Base-by-base conservation (phyloP, 2,329 filamentous ascomycete genomes). In the Nemania bipapillata region DNA sequence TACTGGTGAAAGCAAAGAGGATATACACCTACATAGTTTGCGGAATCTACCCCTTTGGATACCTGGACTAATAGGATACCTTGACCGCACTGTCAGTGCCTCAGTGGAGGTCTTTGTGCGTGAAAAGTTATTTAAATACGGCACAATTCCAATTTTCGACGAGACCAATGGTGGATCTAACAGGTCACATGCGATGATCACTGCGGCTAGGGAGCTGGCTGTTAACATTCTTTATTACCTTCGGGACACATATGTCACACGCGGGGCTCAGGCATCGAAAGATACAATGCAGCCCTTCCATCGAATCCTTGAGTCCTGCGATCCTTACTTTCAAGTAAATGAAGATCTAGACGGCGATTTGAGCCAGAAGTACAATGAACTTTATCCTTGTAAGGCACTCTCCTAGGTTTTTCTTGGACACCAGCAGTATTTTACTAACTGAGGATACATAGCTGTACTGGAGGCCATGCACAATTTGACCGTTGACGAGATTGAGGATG, bases 401-500 rank as follows among this genome's bases (percentile, higher is more conserved):
- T 37, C 37, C 26, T 8, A 8, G 30, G 4, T 53, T 40, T 32
- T 4, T 3, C 65, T 42, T 7, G 55, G 6, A n/a, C 17, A 26
- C 12, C 28, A 3, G 26, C 40, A 59, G 42, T 61, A 3, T 4
- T 50, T 56, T 49, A 50, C 65, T 68, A 40, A 73, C 77, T 63
- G 15, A 15, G 61, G 24, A 24, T 30, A 28, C n/a, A n/a, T 58
- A 84, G 83, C 60, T 45, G 80, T 87, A 3, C 68, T 85, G 12
- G 82, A 83, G 15, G 75, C 80, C n/a, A 82, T 92, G 74, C 82
- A 81, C 42, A 81, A 80, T 55, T 78, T 91, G n/a, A 81, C 86
- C 50, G 83, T 88, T 17, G 86, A 89, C 56, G 85, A 88, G 67
- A 75, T 86, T 63, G 87, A 89, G 69, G 86, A 89, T 60, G 87